Evolutionary conservation across 306 rosid species (phyloP), one percentile per base, ranked within the genome.

Genomic region (Quercus engelmannii): DNA sequence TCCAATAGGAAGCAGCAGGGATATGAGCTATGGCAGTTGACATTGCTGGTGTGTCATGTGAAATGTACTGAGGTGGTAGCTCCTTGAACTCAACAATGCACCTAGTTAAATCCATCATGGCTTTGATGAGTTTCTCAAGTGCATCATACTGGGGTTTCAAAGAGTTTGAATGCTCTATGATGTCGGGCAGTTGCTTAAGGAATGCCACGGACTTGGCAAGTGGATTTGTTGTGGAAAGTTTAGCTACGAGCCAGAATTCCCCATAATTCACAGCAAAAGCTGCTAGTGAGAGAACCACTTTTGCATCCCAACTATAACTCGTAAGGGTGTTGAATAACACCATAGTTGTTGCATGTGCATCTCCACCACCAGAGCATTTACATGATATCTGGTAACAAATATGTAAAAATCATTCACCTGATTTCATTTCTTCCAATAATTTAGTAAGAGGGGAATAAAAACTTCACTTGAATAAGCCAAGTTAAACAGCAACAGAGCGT

Each of bases 1-100:
- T 86, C 99, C 98, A 92, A 73, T 92, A 95, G 10, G 94, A 71
- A 43, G 97, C 97, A 81, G 91, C 83, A 65, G 99, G 97, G 79
- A 91, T 81, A 81, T 88, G 88, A 78, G 95, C 85, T 46, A 78
- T 74, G 59, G 89, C 93, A 77, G 78, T 74, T 6, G 91, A 82
- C 88, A 92, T 68, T 76, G 97, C 87, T 51, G 94, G 87, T 18
- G 85, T 83, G 82, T 90, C 94, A 56, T 84, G 89, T 35, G 97
- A 90, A 18, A 95, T 86, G 86, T 90, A 90, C 4, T 85, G 89
- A 43, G 92, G 77, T 41, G 97, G 92, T 4, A 91, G 85, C 70
- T 83, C 92, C 33, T 76, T 82, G 88, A 87, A 90, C 74, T 88
- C 78, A 28, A 91, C 89, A 46, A 95, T 87, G 83, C 75, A 63